Evolutionary conservation across 164 flowering plant genomes (phyloP).

Genomic region (Buxus sempervirens): DNA sequence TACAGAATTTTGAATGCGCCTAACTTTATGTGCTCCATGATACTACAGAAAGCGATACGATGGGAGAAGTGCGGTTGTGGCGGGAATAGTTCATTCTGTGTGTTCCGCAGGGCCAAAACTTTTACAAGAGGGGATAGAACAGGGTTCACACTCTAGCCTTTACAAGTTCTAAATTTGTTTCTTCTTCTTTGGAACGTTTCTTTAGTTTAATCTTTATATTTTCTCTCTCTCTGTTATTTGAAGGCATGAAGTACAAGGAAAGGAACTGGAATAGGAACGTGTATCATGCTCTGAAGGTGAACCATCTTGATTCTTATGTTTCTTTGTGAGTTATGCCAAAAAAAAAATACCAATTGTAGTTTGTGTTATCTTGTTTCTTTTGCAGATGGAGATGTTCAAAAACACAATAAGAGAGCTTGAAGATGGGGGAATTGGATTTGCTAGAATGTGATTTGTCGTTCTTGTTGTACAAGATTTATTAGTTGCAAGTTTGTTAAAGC

Average conservation of each 20-base stretch:
- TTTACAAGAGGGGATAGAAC: slow-evolving; percentile 5
- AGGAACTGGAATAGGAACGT: slow-evolving; percentile 10
- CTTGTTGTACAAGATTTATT: too few relatives aligned
- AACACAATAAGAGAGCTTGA: slow-evolving; percentile 10
- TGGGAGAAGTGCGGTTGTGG: not conserved
- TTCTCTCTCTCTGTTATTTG: not conserved
- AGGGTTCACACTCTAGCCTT: not conserved
- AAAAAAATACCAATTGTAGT: not conserved
- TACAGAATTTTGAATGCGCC: too few relatives aligned
- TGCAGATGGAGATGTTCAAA: slow-evolving; percentile 17
- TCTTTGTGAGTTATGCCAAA: not conserved
- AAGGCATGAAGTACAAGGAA: slow-evolving; percentile 11
- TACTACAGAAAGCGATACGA: not conserved
- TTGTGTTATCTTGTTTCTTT: not conserved
- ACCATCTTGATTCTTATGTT: not conserved
- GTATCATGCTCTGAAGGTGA: slow-evolving; percentile 14
- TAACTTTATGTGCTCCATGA: too few relatives aligned
- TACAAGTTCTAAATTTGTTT: not conserved
- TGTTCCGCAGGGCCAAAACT: not conserved
- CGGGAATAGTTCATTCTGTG: slow-evolving; percentile 1
- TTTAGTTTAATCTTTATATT: not conserved
- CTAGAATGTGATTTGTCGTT: slow-evolving; percentile 3
- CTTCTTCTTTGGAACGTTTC: not conserved
- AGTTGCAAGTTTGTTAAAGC: too few relatives aligned
- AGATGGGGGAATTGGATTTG: slow-evolving; percentile 13